phyloP scores from a whole-genome alignment of 2,329 filamentous ascomycete genomes.

The Cladophialophora exuberans region DNA sequence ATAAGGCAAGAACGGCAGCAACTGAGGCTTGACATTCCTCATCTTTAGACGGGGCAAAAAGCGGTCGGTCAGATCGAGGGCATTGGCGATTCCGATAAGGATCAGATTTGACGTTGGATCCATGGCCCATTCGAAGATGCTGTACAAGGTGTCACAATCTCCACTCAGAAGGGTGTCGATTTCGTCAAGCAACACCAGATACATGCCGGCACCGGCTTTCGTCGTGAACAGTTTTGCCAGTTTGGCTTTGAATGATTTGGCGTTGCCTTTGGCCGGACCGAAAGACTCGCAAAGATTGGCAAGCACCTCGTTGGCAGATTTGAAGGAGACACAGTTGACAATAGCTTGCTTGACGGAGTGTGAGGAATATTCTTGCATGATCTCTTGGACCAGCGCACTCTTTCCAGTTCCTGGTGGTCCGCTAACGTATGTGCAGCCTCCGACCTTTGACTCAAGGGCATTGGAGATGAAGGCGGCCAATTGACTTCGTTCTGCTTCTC shows the following conservation, averaged over 20 bases:
- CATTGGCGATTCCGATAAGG: conserved; percentile 92
- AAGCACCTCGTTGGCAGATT: conserved; percentile 84
- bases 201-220: conserved; percentile 59
- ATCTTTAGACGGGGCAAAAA: conserved; percentile 92
- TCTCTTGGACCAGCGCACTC: conserved; percentile 86
- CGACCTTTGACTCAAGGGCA: conserved; percentile 62
- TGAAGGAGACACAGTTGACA: conserved; percentile 97
- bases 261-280: conserved; percentile 63
- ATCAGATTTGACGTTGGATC: conserved; percentile 77
- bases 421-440: conserved; percentile 90
- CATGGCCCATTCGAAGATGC: conserved; percentile 95
- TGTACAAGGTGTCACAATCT: conserved; percentile 86
- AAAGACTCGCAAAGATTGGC: conserved; percentile 74
- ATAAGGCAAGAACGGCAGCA: conserved; percentile 92
- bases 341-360: conserved; percentile 69
- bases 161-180: conserved; percentile 91
- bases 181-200: conserved; percentile 88
- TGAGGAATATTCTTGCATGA: conserved; percentile 65
- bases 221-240: conserved; percentile 72
- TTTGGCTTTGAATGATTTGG: conserved; percentile 68
- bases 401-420: conserved; percentile 96
- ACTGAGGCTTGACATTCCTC: conserved; percentile 84
- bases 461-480: conserved; percentile 70
- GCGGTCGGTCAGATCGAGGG: conserved; percentile 90
- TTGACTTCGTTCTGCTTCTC: conserved; percentile 69